Base-by-base conservation (phyloP, 768 basidiomycete species). In the Glaciozyma antarctica region DNA sequence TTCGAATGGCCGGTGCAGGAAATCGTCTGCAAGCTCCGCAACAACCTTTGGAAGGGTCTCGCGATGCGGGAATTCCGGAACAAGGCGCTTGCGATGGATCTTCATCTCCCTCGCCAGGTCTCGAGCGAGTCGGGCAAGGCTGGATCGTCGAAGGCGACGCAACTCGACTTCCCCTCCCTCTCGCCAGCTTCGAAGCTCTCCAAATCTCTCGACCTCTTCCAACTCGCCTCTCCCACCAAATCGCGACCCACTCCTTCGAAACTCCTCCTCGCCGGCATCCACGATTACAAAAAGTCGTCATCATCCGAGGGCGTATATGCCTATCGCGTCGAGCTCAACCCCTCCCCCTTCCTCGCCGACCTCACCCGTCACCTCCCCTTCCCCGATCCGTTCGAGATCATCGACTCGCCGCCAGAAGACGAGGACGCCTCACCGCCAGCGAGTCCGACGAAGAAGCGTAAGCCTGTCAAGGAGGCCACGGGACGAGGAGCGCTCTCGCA, bases 1-100 rank as follows among this genome's bases (percentile, higher is more conserved):
- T 69, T 69, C 52, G 62, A 65, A 41, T 69, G 64, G 64, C 52
- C 59, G 4, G 21, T 63, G 49, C 64, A 57, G 22, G 62, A 66
- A 22, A 17, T 66, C 17, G 6, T 21, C 4, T 13, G 24, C 21
- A 34, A 49, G 19, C 30, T 61, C 32, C 30, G 64, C 1, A 65
- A 43, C 48, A 34, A 47, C 17, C 24, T 65, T 5, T 69, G 62
- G 62, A 22, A 43, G 16, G 62, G 54, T 1, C 62, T 69, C 44
- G 61, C 51, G 2, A 32, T 63, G 38, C 44, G 44, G 2, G 48
- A 44, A 4, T 4, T 65, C 6, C 58, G 68, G 2, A 30, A 24
- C 9, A 34, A 48, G 8, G 57, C 62, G 2, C 61, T 69, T 48
- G 38, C 8, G 38, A 41, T 41, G 38, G 12, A 41, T 12, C 8